phyloP scores from a whole-genome alignment of 352 stramenopile genomes.

The Thraustochytrium striatum region DNA sequence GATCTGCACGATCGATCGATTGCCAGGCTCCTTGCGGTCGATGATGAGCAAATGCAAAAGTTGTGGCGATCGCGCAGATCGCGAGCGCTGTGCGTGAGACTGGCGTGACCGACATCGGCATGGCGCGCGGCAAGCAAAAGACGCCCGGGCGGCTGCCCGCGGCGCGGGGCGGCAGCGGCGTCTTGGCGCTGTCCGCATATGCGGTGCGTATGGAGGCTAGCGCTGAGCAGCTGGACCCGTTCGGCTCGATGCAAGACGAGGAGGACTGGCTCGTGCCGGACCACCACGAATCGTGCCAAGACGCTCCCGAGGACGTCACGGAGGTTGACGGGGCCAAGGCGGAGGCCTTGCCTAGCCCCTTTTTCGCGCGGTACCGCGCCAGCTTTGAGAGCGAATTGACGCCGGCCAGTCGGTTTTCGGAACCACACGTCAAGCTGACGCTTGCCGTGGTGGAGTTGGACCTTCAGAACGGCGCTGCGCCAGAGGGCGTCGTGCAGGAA shows the following conservation, averaged over 20 bases:
- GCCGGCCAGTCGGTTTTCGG: neutral
- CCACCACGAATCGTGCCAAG: neutral
- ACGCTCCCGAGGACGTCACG: neutral
- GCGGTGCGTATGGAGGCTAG: neutral
- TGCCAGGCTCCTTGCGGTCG: too few species aligned
- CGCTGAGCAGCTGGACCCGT: neutral
- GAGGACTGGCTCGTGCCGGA: neutral
- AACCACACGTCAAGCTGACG: neutral
- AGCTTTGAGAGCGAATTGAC: neutral
- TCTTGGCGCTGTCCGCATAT: constrained; percentile 11
- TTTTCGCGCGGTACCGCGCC: neutral
- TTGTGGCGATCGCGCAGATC: too few species aligned
- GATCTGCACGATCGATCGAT: too few species aligned
- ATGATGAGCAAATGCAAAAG: too few species aligned
- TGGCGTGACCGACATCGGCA: neutral
- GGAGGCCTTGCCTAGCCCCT: neutral
- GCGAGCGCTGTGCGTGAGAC: too few species aligned
- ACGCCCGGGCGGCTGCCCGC: neutral
- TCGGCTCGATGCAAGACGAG: neutral
- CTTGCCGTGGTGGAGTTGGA: constrained; percentile 7
- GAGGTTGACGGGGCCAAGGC: neutral
- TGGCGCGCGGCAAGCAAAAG: neutral
- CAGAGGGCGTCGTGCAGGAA: neutral
- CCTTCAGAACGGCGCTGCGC: neutral
- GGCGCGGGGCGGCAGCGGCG: neutral